Conservation (phyloP, 2,329 filamentous ascomycete genomes). For the Pseudocercospora crystallina region DNA sequence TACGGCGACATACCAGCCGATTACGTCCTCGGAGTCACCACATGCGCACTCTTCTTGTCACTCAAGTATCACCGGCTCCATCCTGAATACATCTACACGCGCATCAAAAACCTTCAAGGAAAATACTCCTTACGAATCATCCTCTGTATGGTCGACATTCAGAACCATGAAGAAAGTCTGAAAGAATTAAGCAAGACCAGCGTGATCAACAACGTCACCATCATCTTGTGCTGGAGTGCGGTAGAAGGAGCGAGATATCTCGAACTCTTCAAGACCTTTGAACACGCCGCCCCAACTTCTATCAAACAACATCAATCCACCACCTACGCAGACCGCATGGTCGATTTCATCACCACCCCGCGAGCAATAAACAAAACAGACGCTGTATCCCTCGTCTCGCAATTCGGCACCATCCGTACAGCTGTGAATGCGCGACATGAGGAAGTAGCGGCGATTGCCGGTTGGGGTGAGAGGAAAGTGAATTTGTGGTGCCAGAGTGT, state of each 20-base stretch:
- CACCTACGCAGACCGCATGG: conserved; percentile 79
- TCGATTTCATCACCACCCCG: conserved; percentile 90
- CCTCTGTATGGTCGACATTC: conserved; percentile 89
- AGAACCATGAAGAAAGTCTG: conserved; percentile 85
- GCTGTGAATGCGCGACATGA: conserved; percentile 87
- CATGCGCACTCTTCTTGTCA: conserved; percentile 87
- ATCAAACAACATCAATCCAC: conserved; percentile 84
- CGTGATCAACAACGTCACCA: conserved; percentile 85
- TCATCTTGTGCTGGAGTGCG: conserved; percentile 92
- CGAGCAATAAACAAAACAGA: conserved; percentile 92
- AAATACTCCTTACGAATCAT: conserved; percentile 85
- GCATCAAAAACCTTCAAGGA: conserved; percentile 79
- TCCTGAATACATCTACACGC: conserved; percentile 95
- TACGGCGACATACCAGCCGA: conserved; percentile 96
- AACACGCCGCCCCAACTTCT: conserved; percentile 76
- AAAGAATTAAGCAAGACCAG: conserved; percentile 91
- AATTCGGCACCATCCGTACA: conserved; percentile 83
- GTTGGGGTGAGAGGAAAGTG: conserved; percentile 96
- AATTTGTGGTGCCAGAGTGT: conserved; percentile 80
- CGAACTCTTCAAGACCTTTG: conserved; percentile 91
- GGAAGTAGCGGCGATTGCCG: conserved; percentile 78
- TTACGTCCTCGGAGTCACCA: conserved; percentile 82
- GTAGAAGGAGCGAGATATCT: conserved; percentile 91
- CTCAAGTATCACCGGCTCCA: conserved; percentile 97
- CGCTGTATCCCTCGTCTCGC: conserved; percentile 82